Conservation (phyloP, 139 green algal species). For the Closterium sp. region DNA sequence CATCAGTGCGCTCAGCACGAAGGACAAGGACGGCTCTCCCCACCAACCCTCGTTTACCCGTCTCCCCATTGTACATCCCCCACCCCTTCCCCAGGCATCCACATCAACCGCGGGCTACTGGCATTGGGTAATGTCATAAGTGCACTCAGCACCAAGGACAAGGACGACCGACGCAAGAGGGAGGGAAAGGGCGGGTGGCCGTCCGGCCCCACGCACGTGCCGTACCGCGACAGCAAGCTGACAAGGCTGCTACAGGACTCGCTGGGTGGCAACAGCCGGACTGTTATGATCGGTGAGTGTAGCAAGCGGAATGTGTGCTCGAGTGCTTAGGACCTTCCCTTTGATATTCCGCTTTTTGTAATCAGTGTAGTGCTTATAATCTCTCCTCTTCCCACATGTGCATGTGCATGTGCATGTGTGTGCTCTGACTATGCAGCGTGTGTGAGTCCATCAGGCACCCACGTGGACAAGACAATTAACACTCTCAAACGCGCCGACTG, state of each 20-base stretch:
- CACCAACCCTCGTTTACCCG: neutral
- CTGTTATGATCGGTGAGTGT: slow-evolving; percentile 60
- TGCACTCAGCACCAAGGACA: slow-evolving; percentile 63
- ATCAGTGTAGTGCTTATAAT: too few species aligned
- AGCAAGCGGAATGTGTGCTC: neutral
- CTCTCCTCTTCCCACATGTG: neutral
- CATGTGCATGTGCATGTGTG: neutral
- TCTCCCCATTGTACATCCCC: too few species aligned
- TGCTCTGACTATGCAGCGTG: slow-evolving; percentile 48
- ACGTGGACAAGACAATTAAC: slow-evolving; percentile 61
- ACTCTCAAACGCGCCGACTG: slow-evolving; percentile 63
- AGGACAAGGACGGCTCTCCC: neutral
- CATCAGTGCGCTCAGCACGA: slow-evolving; percentile 80
- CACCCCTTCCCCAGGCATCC: slow-evolving; percentile 65
- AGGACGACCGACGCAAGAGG: neutral
- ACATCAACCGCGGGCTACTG: slow-evolving; percentile 93
- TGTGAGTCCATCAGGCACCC: slow-evolving; percentile 55
- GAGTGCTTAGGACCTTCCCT: neutral
- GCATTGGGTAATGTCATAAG: slow-evolving; percentile 96
- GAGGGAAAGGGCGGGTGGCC: neutral
- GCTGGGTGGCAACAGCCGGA: slow-evolving; percentile 62
- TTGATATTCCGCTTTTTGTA: neutral
- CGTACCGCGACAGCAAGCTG: slow-evolving; percentile 68
- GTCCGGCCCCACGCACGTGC: slow-evolving; percentile 51
- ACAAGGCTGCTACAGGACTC: slow-evolving; percentile 65